These are phyloP conservation scores for Yarrowia divulgata DNA, from an alignment of 805 yeast genomes.

Conservation along the genomic window DNA sequence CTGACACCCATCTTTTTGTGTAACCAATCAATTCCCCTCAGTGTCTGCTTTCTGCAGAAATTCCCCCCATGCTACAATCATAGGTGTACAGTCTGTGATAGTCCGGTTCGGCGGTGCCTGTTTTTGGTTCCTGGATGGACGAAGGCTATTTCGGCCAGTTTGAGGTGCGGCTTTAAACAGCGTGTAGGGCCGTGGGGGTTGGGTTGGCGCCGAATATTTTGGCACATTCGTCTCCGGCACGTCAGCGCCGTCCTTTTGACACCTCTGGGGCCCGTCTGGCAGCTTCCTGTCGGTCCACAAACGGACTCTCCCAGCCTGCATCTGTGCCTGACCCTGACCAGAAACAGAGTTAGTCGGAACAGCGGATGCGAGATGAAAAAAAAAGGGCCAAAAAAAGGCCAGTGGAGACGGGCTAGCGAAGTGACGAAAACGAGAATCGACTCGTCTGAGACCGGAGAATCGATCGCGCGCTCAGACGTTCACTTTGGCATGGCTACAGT, in stretches of 20 bases:
- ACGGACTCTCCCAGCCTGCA: neutral
- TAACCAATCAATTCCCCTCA: neutral
- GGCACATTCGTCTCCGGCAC: neutral
- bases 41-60: neutral
- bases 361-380: neutral
- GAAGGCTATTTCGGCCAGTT: neutral
- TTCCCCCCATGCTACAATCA: neutral
- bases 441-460: neutral
- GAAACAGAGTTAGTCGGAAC: constrained; percentile 1
- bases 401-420: too few relatives aligned
- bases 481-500: too few relatives aligned
- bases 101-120: neutral
- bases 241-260: neutral
- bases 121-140: constrained; percentile 9
- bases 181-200: neutral
- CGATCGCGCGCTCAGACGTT: too few relatives aligned
- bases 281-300: neutral
- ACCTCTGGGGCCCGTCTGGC: neutral
- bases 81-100: neutral
- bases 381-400: too few relatives aligned
- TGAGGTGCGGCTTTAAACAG: neutral
- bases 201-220: neutral
- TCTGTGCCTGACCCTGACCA: constrained; percentile 24
- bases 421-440: neutral
- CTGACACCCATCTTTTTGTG: too few relatives aligned